Percentiles rank a stretch among this genome's conserved stretches.
Conservation (phyloP, 192 early-diverging fungal genomes). For the Geranomyces michiganensis region DNA sequence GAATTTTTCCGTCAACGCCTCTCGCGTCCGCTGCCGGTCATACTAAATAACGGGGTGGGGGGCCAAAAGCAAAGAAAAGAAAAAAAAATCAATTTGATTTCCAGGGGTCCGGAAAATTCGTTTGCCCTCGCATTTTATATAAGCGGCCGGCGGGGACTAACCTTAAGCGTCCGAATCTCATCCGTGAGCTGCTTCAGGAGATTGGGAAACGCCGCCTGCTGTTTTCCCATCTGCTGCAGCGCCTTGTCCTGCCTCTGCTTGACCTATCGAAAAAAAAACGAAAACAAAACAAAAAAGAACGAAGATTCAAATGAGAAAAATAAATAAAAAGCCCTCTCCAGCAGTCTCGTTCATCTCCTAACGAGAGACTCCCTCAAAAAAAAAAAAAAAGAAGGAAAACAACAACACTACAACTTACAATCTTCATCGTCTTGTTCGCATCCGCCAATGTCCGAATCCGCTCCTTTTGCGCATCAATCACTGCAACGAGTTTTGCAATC, state of each 20-base stretch:
- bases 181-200: neutral
- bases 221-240: neutral
- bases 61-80: neutral
- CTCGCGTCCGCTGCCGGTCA: neutral
- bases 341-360: neutral
- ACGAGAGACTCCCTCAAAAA: no score
- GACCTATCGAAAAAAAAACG: neutral
- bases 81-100: neutral
- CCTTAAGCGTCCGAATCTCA: neutral
- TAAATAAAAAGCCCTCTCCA: neutral
- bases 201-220: neutral
- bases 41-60: neutral
- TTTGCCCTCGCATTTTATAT: no score
- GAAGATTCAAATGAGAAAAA: no score
- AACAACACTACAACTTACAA: neutral
- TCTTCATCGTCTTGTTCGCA: constrained; percentile 2
- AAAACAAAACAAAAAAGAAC: no score
- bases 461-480: constrained; percentile 3
- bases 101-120: no score
- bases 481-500: neutral
- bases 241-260: constrained; percentile 1
- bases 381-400: neutral
- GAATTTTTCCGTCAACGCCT: neutral
- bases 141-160: neutral
- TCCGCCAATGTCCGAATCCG: neutral